Conservation (phyloP, 768 basidiomycete genomes). For the Rhodotorula graminis region DNA sequence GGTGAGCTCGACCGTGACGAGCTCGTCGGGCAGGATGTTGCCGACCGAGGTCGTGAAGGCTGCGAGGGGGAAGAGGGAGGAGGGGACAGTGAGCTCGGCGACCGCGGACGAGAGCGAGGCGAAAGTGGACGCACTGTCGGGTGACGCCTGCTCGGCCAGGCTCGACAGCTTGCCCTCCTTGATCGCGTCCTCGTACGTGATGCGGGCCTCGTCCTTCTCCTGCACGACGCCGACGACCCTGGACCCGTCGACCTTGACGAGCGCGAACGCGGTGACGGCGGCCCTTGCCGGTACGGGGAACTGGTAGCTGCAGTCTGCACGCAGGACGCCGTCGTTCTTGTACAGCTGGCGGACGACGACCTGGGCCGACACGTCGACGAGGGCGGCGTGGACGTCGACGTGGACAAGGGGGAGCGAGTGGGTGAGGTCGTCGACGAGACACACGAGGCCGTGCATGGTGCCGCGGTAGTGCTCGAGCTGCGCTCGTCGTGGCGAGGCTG, state of each 20-base stretch:
- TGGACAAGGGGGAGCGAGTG: not conserved
- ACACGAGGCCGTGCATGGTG: slow-evolving; percentile 8
- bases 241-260: slow-evolving; percentile 52
- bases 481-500: no score
- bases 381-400: not conserved
- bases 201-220: slow-evolving; percentile 52
- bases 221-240: slow-evolving; percentile 53
- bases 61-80: not conserved
- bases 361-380: slow-evolving; percentile 16
- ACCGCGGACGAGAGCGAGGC: no score
- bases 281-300: slow-evolving; percentile 60
- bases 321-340: not conserved
- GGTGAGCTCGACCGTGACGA: slow-evolving; percentile 44
- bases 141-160: slow-evolving; percentile 49
- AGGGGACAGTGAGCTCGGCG: not conserved
- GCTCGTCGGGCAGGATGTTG: slow-evolving; percentile 15
- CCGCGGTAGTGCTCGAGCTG: not conserved
- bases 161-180: slow-evolving; percentile 51
- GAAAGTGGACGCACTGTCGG: slow-evolving; percentile 15
- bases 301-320: slow-evolving; percentile 50
- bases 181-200: slow-evolving; percentile 51
- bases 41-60: slow-evolving; percentile 21
- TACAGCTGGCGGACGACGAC: slow-evolving; percentile 17
- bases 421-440: not conserved
- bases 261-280: slow-evolving; percentile 57